Evolutionary conservation across 78 protist genomes (phyloP).

Genomic region (Acrasis kona): DNA sequence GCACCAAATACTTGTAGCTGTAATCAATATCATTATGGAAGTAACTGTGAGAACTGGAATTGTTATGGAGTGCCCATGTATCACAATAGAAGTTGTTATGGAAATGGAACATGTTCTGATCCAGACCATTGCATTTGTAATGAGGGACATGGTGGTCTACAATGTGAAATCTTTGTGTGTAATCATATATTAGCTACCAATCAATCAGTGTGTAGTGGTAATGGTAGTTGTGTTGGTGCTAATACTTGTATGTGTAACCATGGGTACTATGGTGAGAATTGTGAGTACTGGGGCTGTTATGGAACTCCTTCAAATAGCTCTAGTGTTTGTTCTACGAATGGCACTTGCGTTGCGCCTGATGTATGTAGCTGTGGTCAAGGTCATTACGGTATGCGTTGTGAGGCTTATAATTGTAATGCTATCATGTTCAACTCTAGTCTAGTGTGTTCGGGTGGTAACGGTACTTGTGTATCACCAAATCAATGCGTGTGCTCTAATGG

Average conservation of each 20-base stretch:
- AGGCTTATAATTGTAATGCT: not conserved
- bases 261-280: not conserved
- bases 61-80: not conserved
- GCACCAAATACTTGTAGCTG: not conserved
- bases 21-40: not conserved
- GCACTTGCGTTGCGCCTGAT: not conserved
- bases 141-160: not conserved
- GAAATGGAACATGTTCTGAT: not conserved
- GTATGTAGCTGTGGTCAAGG: not conserved
- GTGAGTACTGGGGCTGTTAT: not conserved
- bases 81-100: not conserved
- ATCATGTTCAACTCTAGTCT: no score
- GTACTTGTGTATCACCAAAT: not conserved
- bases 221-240: conserved; percentile 1
- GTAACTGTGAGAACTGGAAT: not conserved
- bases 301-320: not conserved
- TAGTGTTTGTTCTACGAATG: not conserved
- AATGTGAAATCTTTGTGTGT: not conserved
- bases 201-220: not conserved
- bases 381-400: not conserved
- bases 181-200: not conserved
- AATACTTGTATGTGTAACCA: not conserved
- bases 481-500: not conserved
- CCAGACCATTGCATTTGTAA: not conserved
- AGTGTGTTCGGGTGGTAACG: not conserved